Conservation (phyloP, 2,329 filamentous ascomycete species). For the Pseudocercospora crystallina region DNA sequence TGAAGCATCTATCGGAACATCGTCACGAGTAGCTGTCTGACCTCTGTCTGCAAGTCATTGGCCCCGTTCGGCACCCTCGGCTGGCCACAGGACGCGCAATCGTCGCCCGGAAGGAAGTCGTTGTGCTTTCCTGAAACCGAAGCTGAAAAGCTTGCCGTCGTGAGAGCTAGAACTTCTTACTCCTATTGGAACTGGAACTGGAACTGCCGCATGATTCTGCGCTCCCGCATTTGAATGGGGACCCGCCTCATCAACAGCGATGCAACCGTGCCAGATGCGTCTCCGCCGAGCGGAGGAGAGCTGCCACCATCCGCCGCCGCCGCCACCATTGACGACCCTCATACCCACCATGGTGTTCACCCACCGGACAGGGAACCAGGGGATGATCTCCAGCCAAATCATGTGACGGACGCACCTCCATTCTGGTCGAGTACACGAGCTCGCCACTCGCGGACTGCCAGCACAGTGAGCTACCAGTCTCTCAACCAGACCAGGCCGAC, state of each 20-base stretch:
- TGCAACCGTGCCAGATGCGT: constrained; percentile 11
- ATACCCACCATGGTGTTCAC: constrained; percentile 1
- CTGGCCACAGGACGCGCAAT: constrained; percentile 9
- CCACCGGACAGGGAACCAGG: constrained; percentile 10
- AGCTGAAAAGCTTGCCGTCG: neutral
- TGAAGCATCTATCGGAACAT: neutral
- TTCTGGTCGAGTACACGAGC: constrained; percentile 43
- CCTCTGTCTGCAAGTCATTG: constrained; percentile 14
- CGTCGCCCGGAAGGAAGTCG: neutral
- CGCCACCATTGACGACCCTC: constrained; percentile 10
- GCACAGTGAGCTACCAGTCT: constrained; percentile 38
- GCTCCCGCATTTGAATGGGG: constrained; percentile 16
- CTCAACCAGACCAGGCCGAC: constrained; percentile 35
- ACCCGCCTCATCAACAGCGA: constrained; percentile 8
- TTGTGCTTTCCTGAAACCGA: neutral
- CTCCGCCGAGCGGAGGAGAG: constrained; percentile 6
- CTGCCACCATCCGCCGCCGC: constrained; percentile 13
- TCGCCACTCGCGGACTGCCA: constrained; percentile 38
- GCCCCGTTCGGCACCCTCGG: constrained; percentile 5
- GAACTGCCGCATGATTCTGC: constrained; percentile 3
- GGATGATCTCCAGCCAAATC: constrained; percentile 7
- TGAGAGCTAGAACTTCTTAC: neutral
- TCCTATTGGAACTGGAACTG: neutral
- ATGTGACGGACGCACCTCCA: constrained; percentile 40
- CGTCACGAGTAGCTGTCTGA: constrained; percentile 1